Evolutionary conservation across 208 protist genomes (phyloP).

Genomic region (Trichomonas tenax): DNA sequence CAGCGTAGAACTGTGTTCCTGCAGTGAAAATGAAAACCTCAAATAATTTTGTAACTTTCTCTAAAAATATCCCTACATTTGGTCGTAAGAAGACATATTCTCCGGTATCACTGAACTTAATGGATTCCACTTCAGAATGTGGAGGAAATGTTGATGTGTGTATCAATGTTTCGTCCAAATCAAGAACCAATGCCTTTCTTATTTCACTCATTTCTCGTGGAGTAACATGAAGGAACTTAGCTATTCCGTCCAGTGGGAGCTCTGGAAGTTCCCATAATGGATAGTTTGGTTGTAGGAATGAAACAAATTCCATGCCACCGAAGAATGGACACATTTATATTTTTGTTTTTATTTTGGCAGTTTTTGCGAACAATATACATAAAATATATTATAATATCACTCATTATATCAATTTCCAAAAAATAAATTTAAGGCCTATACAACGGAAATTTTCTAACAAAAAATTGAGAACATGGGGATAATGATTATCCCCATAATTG

Average conservation of each 20-base stretch:
- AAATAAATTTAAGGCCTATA: too few relatives aligned
- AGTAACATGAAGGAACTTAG: neutral
- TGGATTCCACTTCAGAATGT: neutral
- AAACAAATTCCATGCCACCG: neutral
- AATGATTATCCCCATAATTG: too few relatives aligned
- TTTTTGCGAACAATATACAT: too few relatives aligned
- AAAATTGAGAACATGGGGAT: too few relatives aligned
- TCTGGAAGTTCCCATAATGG: neutral
- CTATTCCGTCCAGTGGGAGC: neutral
- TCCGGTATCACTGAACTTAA: neutral
- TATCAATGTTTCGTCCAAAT: conserved; percentile 42
- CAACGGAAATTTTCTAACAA: too few relatives aligned
- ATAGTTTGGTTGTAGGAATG: neutral
- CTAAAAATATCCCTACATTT: conserved; percentile 28
- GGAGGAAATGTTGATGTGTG: conserved; percentile 24
- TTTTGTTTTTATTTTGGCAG: neutral
- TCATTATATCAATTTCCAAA: too few relatives aligned
- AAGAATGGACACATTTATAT: neutral
- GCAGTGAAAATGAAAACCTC: conserved; percentile 39
- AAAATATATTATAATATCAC: too few relatives aligned
- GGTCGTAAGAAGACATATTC: conserved; percentile 32
- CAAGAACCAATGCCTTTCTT: conserved; percentile 27
- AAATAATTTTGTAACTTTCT: neutral
- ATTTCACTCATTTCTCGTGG: neutral
- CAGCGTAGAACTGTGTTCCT: neutral